Evolutionary conservation across 163 green algal species (phyloP).

Genomic region (Scenedesmus sp.): DNA sequence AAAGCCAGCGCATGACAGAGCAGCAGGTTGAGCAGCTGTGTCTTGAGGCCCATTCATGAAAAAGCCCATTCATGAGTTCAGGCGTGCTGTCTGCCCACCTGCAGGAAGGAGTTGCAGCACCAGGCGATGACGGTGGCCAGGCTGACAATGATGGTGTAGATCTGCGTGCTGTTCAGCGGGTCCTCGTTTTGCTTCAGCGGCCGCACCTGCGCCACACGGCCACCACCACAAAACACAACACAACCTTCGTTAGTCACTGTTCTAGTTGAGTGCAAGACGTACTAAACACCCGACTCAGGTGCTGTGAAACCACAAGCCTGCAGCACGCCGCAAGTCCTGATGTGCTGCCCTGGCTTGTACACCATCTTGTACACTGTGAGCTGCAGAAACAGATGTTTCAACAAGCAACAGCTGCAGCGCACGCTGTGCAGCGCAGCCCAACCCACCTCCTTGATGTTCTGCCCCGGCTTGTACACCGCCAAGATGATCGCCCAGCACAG

Average conservation of each 20-base stretch:
- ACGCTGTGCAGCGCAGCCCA: neutral
- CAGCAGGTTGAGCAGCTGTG: neutral
- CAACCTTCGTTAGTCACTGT: neutral
- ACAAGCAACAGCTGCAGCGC: neutral
- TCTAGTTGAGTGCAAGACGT: neutral
- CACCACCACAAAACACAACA: neutral
- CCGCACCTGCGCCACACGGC: constrained; percentile 50
- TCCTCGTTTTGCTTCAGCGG: constrained; percentile 75
- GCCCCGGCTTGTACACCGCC: constrained; percentile 68
- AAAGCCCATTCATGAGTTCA: neutral
- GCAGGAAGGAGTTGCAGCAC: constrained; percentile 77
- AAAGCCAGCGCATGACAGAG: neutral
- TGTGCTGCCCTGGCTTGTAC: neutral
- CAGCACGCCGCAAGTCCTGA: neutral
- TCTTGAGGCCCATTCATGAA: neutral
- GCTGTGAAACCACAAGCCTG: neutral
- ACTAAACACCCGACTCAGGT: neutral
- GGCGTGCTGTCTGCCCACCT: neutral
- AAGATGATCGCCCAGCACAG: constrained; percentile 75
- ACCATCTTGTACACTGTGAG: neutral
- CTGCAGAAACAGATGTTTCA: neutral
- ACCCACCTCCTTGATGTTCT: constrained; percentile 62
- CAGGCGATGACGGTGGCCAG: constrained; percentile 77
- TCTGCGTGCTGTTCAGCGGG: constrained; percentile 73
- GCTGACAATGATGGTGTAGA: constrained; percentile 74